Evolutionary conservation across 164 flowering plant species (phyloP).

Genomic region (Vitis cinerea): DNA sequence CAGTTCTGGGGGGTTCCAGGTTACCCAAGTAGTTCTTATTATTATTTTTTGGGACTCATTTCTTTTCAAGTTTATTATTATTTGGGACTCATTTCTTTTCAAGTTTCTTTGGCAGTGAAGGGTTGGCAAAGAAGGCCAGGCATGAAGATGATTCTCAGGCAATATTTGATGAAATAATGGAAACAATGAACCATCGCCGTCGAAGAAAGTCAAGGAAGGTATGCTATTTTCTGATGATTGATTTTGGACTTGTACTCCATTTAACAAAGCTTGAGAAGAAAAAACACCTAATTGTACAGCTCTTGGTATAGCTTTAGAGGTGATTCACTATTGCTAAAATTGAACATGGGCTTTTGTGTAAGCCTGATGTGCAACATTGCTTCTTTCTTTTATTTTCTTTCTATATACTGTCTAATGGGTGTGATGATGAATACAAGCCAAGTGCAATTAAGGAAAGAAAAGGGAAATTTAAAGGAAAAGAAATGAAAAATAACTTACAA

Average conservation of each 20-base stretch:
- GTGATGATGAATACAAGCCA: too few relatives aligned
- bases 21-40: too few relatives aligned
- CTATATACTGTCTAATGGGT: too few relatives aligned
- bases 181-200: conserved; percentile 41
- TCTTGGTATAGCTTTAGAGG: neutral
- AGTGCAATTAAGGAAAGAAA: too few relatives aligned
- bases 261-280: neutral
- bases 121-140: conserved; percentile 44
- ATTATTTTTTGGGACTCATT: neutral
- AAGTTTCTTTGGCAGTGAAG: conserved; percentile 30
- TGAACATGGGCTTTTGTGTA: too few relatives aligned
- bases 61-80: neutral
- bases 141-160: conserved; percentile 41
- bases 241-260: neutral
- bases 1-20: too few relatives aligned
- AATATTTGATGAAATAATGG: conserved; percentile 55
- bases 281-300: neutral
- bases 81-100: neutral
- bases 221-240: neutral
- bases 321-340: too few relatives aligned
- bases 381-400: too few relatives aligned
- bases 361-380: too few relatives aligned
- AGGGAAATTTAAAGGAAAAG: too few relatives aligned
- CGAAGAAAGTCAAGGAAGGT: conserved; percentile 57
- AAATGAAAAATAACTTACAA: too few relatives aligned